Evolutionary conservation across 768 basidiomycete genomes (phyloP), one percentile per base, ranked within the genome.

Genomic region (Serendipita sp.): DNA sequence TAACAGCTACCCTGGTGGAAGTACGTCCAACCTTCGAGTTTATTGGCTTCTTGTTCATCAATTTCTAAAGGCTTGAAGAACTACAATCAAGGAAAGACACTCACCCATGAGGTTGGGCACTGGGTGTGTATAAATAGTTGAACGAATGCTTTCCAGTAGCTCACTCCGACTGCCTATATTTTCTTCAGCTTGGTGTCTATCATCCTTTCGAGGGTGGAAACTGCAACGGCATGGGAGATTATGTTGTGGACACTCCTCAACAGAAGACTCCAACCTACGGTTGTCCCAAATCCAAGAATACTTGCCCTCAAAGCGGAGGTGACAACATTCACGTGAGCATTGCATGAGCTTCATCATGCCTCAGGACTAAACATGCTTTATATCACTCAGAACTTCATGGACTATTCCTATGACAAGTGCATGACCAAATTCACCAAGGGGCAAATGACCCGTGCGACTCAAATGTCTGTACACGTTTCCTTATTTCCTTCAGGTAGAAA

Each of bases 21-120:
- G 48, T 51, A 18, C n/a, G 48, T 18, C 18, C 18, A 18, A 18
- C n/a, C 5, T 51, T 32, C n/a, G 48, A 41, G 16, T 46, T 41
- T 41, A 41, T 13, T 13, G 5, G 41, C 41, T 5, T 41, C 13
- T 41, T 41, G 41, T 41, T 41, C 41, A 41, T 41, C 41, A 13
- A 7, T 41, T 13, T 41, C 41, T 41, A 13, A 5, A 41, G 41
- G 41, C 13, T 41, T 41, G 41, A 41, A 69, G 11, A 71, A 72
- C 63, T 82, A 69, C 72, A 76, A 83, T 72, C 67, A 78, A 71
- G 68, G 68, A 18, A 38, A 62, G 30, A 83, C 79, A 47, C 68
- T 80, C 66, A 80, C 78, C 11, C 83, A 84, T 69, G 83, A 84
- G 71, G 78, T 76, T 56, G 81, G 82, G n/a, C 81, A 83, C 73